phyloP scores from a whole-genome alignment of 345 rosid genomes.

The Eucalyptus tenuipes region DNA sequence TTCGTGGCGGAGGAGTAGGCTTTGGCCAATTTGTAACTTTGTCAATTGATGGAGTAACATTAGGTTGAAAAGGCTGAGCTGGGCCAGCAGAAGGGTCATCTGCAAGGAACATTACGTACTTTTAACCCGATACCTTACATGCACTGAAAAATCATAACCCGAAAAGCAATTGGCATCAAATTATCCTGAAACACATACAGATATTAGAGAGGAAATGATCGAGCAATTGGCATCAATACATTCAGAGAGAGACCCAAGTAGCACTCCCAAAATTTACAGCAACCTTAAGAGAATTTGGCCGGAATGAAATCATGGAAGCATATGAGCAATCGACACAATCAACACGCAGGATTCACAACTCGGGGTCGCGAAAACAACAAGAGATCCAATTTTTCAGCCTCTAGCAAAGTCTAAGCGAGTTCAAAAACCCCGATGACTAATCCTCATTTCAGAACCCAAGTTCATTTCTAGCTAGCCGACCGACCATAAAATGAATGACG shows the following conservation, averaged over 20 bases:
- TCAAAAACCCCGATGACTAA: neutral
- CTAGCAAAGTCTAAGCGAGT: neutral
- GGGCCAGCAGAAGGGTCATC: slow-evolving; percentile 2
- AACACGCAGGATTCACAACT: neutral
- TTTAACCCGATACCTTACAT: neutral
- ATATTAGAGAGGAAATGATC: neutral
- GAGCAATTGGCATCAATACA: neutral
- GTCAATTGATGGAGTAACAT: slow-evolving; percentile 3
- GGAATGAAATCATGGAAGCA: neutral
- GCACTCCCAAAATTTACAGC: neutral
- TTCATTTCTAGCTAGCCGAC: neutral
- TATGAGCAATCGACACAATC: neutral
- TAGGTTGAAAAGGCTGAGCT: slow-evolving; percentile 23
- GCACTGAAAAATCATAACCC: neutral
- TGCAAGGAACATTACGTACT: neutral
- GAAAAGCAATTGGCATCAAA: neutral
- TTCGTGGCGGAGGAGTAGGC: slow-evolving; percentile 14
- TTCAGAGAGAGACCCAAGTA: neutral
- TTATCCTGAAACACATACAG: neutral
- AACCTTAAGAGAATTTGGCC: neutral
- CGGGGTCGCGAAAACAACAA: neutral
- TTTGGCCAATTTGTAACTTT: slow-evolving; percentile 8
- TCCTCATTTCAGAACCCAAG: neutral
- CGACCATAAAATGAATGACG: neutral
- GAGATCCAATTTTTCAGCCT: neutral